phyloP scores from a whole-genome alignment of 768 basidiomycete species.

The Boletus edulis region DNA sequence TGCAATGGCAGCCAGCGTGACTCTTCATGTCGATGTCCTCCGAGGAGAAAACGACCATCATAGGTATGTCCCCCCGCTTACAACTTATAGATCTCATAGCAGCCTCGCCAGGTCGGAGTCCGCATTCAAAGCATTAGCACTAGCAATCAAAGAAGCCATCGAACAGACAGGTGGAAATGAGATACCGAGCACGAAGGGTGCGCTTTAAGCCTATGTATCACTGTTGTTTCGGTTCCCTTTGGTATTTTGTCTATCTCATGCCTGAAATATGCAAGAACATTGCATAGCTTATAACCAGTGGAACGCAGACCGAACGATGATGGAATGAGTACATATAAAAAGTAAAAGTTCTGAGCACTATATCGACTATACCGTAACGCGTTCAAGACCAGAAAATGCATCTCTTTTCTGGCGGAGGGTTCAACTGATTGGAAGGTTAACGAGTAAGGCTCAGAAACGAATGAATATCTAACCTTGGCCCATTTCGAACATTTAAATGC shows the following conservation, averaged over 20 bases:
- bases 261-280: not conserved
- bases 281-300: not conserved
- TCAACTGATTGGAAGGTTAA: slow-evolving; percentile 48
- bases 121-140: slow-evolving; percentile 95
- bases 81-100: not conserved
- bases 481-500: slow-evolving; percentile 80
- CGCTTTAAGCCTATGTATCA: slow-evolving; percentile 47
- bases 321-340: slow-evolving; percentile 19
- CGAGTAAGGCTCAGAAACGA: not conserved
- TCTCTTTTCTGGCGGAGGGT: slow-evolving; percentile 75
- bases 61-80: slow-evolving; percentile 51
- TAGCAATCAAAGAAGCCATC: slow-evolving; percentile 95
- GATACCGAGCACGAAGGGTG: slow-evolving; percentile 96
- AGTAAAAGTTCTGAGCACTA: slow-evolving; percentile 2
- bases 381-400: slow-evolving; percentile 76
- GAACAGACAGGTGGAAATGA: slow-evolving; percentile 85
- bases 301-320: not conserved
- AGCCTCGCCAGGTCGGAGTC: slow-evolving; percentile 76
- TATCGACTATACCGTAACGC: slow-evolving; percentile 1
- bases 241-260: not conserved
- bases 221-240: not conserved
- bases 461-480: slow-evolving; percentile 56
- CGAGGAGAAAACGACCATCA: slow-evolving; percentile 98
- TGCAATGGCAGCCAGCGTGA: slow-evolving; percentile 92
- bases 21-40: slow-evolving; percentile 91